Percentiles rank a stretch among this genome's conserved stretches.
Conservation (phyloP, 1,139 yeast genomes). For the Saccharomyces hybrid region DNA sequence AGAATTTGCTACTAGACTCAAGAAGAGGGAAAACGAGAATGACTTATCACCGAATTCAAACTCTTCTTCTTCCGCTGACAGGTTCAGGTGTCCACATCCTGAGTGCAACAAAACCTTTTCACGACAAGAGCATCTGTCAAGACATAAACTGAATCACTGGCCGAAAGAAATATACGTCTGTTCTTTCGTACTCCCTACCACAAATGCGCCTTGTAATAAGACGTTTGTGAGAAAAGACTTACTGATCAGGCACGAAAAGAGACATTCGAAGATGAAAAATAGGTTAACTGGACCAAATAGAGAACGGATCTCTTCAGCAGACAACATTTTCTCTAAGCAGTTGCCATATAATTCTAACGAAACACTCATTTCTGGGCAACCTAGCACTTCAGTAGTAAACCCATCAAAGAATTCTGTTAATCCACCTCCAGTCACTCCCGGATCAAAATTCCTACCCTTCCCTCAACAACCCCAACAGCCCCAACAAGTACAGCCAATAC, state of each 20-base stretch:
- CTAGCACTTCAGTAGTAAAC: not conserved
- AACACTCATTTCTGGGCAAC: not conserved
- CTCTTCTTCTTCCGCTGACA: constrained; percentile 3
- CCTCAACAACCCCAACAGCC: constrained; percentile 8
- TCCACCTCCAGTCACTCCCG: not conserved
- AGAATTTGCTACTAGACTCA: not conserved
- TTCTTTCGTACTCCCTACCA: constrained; percentile 31
- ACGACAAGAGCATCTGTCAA: constrained; percentile 34
- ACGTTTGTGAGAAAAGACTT: constrained; percentile 57
- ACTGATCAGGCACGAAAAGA: constrained; percentile 42
- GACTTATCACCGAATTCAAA: not conserved
- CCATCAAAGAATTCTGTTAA: constrained; percentile 2
- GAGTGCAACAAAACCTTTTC: constrained; percentile 37
- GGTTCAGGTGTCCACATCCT: constrained; percentile 34
- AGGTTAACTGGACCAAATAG: not conserved
- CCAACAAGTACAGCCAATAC: not conserved
- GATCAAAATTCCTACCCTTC: constrained; percentile 3
- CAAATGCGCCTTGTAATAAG: constrained; percentile 39
- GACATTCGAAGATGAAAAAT: constrained; percentile 34
- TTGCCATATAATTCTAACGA: not conserved
- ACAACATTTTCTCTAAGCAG: not conserved
- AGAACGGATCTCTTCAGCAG: constrained; percentile 3
- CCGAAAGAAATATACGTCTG: constrained; percentile 43
- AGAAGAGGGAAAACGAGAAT: not conserved
- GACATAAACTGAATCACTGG: constrained; percentile 37